phyloP scores from a whole-genome alignment of 2,329 filamentous ascomycete genomes.

The Claviceps purpurea region DNA sequence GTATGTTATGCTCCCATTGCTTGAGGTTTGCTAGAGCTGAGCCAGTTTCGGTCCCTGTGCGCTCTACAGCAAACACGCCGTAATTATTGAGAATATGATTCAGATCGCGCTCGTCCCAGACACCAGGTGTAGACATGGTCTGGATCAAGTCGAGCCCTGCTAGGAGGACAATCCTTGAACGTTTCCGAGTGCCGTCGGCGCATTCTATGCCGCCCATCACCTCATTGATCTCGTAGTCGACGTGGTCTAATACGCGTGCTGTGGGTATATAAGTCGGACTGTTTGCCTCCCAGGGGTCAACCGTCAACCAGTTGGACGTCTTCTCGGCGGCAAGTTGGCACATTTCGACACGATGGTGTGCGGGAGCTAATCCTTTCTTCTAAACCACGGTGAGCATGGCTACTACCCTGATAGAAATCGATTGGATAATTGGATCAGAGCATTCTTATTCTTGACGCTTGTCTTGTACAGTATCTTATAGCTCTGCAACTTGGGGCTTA shows the following conservation, averaged over 20 bases:
- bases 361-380: slow-evolving; percentile 25
- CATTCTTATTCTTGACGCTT: background rate
- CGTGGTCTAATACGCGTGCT: slow-evolving; percentile 79
- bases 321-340: slow-evolving; percentile 67
- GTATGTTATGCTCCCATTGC: slow-evolving; percentile 72
- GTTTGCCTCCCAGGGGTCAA: slow-evolving; percentile 79
- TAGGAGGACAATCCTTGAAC: slow-evolving; percentile 63
- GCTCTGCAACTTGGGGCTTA: background rate
- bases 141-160: slow-evolving; percentile 66
- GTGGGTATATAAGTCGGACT: slow-evolving; percentile 76
- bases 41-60: slow-evolving; percentile 77
- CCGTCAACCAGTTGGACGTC: slow-evolving; percentile 64
- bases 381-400: background rate
- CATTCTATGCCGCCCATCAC: slow-evolving; percentile 64
- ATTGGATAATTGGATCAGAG: background rate
- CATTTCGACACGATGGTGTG: slow-evolving; percentile 47
- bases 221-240: slow-evolving; percentile 75
- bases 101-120: slow-evolving; percentile 77
- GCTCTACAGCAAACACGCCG: slow-evolving; percentile 76
- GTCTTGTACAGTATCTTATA: background rate
- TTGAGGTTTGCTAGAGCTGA: slow-evolving; percentile 73
- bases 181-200: slow-evolving; percentile 50
- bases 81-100: slow-evolving; percentile 78
- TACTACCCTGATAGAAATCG: background rate
- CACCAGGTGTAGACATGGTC: slow-evolving; percentile 58